Evolutionary conservation across 306 rosid species (phyloP).

Genomic region (Phaseolus lunatus): DNA sequence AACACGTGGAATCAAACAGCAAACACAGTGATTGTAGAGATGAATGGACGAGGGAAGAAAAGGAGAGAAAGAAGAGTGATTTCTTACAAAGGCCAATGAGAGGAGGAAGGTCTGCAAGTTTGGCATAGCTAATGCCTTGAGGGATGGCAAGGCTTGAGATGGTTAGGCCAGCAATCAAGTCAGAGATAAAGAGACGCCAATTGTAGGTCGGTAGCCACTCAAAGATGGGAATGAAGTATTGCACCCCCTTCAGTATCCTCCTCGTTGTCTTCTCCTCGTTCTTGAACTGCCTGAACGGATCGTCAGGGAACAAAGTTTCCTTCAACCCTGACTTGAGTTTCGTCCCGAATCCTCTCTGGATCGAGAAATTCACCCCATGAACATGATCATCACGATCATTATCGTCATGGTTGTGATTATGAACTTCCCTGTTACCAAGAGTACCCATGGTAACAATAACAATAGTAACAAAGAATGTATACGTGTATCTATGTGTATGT

Average conservation of each 20-base stretch:
- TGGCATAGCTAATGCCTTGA: slow-evolving; percentile 92
- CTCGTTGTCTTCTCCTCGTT: slow-evolving; percentile 2
- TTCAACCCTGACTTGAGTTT: slow-evolving; percentile 58
- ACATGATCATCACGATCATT: not conserved
- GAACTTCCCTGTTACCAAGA: not conserved
- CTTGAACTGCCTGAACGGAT: slow-evolving; percentile 66
- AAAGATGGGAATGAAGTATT: slow-evolving; percentile 71
- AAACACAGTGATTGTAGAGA: too few species aligned
- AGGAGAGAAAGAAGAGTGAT: not conserved
- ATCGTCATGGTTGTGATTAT: not conserved
- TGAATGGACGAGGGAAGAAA: not conserved
- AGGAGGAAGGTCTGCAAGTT: slow-evolving; percentile 74
- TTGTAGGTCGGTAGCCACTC: slow-evolving; percentile 76
- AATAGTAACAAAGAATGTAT: too few species aligned
- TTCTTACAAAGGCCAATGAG: slow-evolving; percentile 83
- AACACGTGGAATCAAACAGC: not conserved
- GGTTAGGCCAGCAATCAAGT: slow-evolving; percentile 83
- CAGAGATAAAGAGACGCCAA: slow-evolving; percentile 48
- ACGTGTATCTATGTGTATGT: not conserved
- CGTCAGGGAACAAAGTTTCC: slow-evolving; percentile 73
- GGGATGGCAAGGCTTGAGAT: slow-evolving; percentile 93
- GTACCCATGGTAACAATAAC: not conserved
- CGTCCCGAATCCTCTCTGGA: slow-evolving; percentile 45
- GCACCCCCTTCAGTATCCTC: slow-evolving; percentile 47
- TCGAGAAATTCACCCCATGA: slow-evolving; percentile 58